Percentiles rank a stretch among this genome's conserved stretches.
Evolutionary conservation across 345 rosid genomes (phyloP).

Genomic region (Erucastrum elatum): DNA sequence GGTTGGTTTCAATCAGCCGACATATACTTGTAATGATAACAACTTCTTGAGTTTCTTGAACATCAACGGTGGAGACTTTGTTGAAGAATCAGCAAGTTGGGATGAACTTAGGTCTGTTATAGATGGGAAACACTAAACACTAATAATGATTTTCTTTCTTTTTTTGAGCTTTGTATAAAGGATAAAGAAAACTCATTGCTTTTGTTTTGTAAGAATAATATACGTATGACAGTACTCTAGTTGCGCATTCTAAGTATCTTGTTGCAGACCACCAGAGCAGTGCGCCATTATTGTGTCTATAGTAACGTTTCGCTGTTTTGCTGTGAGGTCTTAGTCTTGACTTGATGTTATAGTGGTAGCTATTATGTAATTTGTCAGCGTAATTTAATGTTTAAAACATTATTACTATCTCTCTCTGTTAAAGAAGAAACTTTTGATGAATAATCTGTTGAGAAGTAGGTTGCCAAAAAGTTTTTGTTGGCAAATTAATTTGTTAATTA

Average conservation of each 20-base stretch:
- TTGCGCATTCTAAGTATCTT: too few relatives aligned
- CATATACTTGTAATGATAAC: conserved; percentile 30
- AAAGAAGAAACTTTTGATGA: conserved; percentile 63
- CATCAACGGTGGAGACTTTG: conserved; percentile 44
- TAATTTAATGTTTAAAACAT: not conserved
- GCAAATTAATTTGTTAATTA: conserved; percentile 18
- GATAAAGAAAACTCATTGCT: conserved; percentile 5
- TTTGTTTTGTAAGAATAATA: conserved; percentile 3
- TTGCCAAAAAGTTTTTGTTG: conserved; percentile 31
- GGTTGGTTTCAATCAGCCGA: conserved; percentile 10
- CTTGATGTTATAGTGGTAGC: not conserved
- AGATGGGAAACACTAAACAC: conserved; percentile 41
- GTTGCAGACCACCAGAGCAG: too few relatives aligned
- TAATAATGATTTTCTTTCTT: not conserved
- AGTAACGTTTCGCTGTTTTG: not conserved
- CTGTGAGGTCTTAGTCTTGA: not conserved
- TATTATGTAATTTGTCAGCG: not conserved
- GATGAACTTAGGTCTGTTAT: conserved; percentile 73
- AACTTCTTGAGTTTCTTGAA: conserved; percentile 41
- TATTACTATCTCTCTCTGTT: conserved; percentile 30
- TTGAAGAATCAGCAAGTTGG: conserved; percentile 54
- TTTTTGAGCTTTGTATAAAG: conserved; percentile 2
- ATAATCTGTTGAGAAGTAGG: conserved; percentile 62
- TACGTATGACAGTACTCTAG: too few relatives aligned
- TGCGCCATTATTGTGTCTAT: not conserved